Base-by-base conservation (phyloP, 305 asterid species). In the Withania somnifera region DNA sequence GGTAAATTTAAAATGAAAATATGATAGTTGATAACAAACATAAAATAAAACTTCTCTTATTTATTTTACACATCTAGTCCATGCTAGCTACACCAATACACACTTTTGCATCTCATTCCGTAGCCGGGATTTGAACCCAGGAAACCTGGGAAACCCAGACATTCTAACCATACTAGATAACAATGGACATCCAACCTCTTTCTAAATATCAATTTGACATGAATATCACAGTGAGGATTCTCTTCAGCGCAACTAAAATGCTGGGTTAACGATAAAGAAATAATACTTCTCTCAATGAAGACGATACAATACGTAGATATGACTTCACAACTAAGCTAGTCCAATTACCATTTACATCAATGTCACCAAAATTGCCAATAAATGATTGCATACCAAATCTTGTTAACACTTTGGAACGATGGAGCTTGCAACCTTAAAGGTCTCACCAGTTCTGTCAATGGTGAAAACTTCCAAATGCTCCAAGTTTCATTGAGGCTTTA, bases 81-180 rank as follows among this genome's bases (percentile, higher is more conserved):
- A 34, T 5, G 5, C 22, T 54, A 42, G 20, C 38, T 8, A 56
- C 5, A 64, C 58, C 40, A 45, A 19, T n/a, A 50, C 80, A 20
- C 51, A 67, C 42, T 63, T 83, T 82, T 42, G 34, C 40, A 47
- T 79, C 51, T 77, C 64, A 80, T 83, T 85, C 89, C 86, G 85
- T 88, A 84, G 88, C 89, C 84, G 78, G 90, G 85, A 88, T 83
- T 81, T 83, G 88, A 83, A 89, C 90, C 85, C 81, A 73, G 83
- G 83, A 84, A 89, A 89, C 84, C 87, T 86, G 87, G 86, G 83
- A 75, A 75, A 81, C 87, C 87, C 84, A 85, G 75, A 86, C 83
- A 88, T 85, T 84, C 87, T 77, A 81, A 83, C 84, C 87, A 87
- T 78, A 50, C 84, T 86, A 84, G 83, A 88, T 80, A 80, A 82